A percentile compares a stretch with the other conserved stretches of the same genome.
Evolutionary conservation across 2,329 filamentous ascomycete species (phyloP).

Genomic region (Verticillium dahliae): DNA sequence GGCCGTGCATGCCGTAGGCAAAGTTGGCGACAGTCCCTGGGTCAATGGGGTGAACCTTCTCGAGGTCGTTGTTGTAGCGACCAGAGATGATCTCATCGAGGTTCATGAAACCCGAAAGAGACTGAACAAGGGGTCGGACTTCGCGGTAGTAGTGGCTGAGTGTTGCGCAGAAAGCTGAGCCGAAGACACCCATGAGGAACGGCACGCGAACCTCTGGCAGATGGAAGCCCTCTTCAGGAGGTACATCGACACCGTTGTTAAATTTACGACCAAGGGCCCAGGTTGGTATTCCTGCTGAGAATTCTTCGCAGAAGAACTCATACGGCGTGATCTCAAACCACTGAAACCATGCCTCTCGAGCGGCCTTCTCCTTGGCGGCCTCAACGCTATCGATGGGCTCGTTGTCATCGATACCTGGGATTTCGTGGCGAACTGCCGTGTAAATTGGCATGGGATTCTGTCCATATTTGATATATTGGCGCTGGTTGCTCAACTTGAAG

Average conservation of each 20-base stretch:
- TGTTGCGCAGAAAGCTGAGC: conserved; percentile 92
- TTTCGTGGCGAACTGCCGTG: conserved; percentile 91
- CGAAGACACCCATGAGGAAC: conserved; percentile 88
- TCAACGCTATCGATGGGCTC: conserved; percentile 29
- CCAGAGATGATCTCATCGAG: conserved; percentile 80
- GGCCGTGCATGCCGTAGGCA: conserved; percentile 70
- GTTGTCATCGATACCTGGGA: conserved; percentile 56
- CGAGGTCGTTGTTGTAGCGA: conserved; percentile 67
- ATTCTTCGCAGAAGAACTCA: conserved; percentile 92
- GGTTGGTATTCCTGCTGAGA: conserved; percentile 84
- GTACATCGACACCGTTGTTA: conserved; percentile 60
- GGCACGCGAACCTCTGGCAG: conserved; percentile 81
- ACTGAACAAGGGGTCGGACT: conserved; percentile 72
- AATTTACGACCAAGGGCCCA: conserved; percentile 89
- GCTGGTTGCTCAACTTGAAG: conserved; percentile 87
- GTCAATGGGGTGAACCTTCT: conserved; percentile 91
- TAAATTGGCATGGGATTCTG: conserved; percentile 89
- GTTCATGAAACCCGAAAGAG: conserved; percentile 65
- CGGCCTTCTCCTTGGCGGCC: conserved; percentile 44
- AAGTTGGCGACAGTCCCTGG: conserved; percentile 90
- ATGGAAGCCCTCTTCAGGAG: conserved; percentile 58
- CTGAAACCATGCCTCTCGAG: conserved; percentile 82
- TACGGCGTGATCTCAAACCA: conserved; percentile 97
- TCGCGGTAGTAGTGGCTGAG: conserved; percentile 95
- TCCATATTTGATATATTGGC: conserved; percentile 67